Evolutionary conservation across 2,329 filamentous ascomycete genomes (phyloP), one percentile per base, ranked within the genome.

Genomic region (Talaromyces piceae): DNA sequence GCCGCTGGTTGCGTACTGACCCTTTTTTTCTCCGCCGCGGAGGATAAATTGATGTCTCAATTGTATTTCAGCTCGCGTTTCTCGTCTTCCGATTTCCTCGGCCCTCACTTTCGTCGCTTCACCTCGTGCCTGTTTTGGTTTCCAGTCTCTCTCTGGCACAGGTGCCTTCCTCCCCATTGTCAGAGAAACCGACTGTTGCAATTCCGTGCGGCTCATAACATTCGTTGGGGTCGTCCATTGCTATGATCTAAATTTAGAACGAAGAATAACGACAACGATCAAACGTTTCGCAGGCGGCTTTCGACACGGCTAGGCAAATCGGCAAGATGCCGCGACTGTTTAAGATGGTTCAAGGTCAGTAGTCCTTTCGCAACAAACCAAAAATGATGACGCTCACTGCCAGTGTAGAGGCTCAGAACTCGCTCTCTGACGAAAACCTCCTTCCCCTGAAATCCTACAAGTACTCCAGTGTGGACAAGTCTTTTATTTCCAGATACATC

Each of bases 391-490:
- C 22, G 44, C 37, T 30, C 26, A 27, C 9, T 20, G 7, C 12
- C n/a, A 41, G 20, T 49, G 46, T 39, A 69, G 69, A 67, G 61
- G 65, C 63, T 57, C 70, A 70, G 62, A 78, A 82, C 57, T 79
- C 77, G 58, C 76, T 97, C 60, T 94, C 91, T 25, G 89, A 95
- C 63, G 90, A 97, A 63, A 89, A 89, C 50, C 81, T 98, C 60
- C 78, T 87, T 54, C 91, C 96, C 68, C 84, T 98, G 62, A 93
- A 90, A 72, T 84, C 86, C 54, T 98, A 98, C 83, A 94, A 96
- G 68, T 98, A 98, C 73, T 95, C 90, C 61, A 88, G 87, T 63
- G 90, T 98, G 70, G 93, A 98, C 77, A 91, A 95, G 73, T 96
- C 91, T 47, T 86, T 87, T 56, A 82, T 96, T 54, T 97, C 93